Evolutionary conservation across 345 rosid genomes (phyloP), one percentile per base, ranked within the genome.

Genomic region (Draba incana): DNA sequence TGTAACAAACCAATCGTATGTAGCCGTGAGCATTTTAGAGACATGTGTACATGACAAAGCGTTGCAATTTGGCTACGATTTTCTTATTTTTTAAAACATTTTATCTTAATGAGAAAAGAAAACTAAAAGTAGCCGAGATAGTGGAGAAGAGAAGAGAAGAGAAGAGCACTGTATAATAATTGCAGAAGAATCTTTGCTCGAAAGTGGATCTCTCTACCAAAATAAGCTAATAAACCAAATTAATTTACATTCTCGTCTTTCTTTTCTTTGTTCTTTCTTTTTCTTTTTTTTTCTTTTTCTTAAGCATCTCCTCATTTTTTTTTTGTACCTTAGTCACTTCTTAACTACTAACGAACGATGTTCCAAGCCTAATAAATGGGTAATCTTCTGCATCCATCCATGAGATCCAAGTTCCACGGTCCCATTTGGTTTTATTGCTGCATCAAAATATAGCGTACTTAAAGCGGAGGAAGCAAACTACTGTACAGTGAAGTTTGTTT

Each of bases 211-310:
- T 28, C 64, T 56, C 70, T 72, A 41, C 47, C 57, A 42, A 64
- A 58, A 50, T 11, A 72, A 58, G 15, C 71, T 73, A 66, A 56
- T 42, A 66, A 77, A 62, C 73, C 70, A 64, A 78, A 77, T 80
- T 84, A 86, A 72, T 86, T 86, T 86, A 81, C 89, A 86, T 65
- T 27, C 72, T 61, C 51, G 6, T 50, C 67, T 52, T 25, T 51
- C 33, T 30, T 20, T 3, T 51, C 24, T n/a, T 46, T 11, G 30
- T 0, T 30, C 48, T 45, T 2, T 4, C 12, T 14, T 31, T 31
- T 8, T 35, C 10, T 35, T 35, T 35, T 9, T 7, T 10, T 33
- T 23, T 48, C 10, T 62, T 7, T 12, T 48, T 63, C 47, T 35
- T 4, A 45, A 54, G 42, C 56, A 63, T 71, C 62, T 63, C 64